These are phyloP conservation scores for Candida pseudoviswanathii DNA, from an alignment of 1,139 yeast genomes.

Conservation along the genomic window DNA sequence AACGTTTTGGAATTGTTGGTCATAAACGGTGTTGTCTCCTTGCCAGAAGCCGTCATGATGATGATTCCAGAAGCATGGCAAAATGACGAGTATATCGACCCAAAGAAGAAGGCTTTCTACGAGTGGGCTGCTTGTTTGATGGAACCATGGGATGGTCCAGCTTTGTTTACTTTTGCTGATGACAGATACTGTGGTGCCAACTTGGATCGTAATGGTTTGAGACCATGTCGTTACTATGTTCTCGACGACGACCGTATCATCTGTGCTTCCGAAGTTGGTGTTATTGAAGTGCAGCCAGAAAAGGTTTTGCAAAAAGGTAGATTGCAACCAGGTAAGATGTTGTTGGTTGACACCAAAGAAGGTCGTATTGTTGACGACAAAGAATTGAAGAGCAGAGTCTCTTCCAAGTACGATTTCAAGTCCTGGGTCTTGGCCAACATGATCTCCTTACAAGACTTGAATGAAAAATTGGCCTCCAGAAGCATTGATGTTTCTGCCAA, in stretches of 20 bases:
- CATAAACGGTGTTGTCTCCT: slow-evolving; percentile 85
- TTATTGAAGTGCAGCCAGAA: slow-evolving; percentile 84
- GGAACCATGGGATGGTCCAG: slow-evolving; percentile 99
- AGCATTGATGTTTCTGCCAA: slow-evolving; percentile 35
- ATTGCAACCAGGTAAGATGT: slow-evolving; percentile 94
- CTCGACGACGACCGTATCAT: slow-evolving; percentile 94
- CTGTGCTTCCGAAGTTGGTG: slow-evolving; percentile 99
- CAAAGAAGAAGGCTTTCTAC: slow-evolving; percentile 89
- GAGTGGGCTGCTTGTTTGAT: slow-evolving; percentile 99
- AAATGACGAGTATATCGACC: slow-evolving; percentile 81
- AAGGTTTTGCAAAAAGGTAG: slow-evolving; percentile 88
- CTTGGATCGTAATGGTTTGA: slow-evolving; percentile 93
- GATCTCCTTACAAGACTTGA: slow-evolving; percentile 78
- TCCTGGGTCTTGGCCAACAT: slow-evolving; percentile 89
- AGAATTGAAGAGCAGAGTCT: slow-evolving; percentile 77
- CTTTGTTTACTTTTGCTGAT: slow-evolving; percentile 93
- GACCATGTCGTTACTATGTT: slow-evolving; percentile 97
- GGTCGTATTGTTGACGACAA: slow-evolving; percentile 94
- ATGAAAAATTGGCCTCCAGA: slow-evolving; percentile 57
- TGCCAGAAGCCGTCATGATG: slow-evolving; percentile 97
- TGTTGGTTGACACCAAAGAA: slow-evolving; percentile 89
- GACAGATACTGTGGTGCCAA: slow-evolving; percentile 99
- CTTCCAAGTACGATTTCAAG: slow-evolving; percentile 88
- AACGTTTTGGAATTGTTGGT: slow-evolving; percentile 91
- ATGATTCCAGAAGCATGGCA: slow-evolving; percentile 99